Evolutionary conservation across 371 early-diverging fungal genomes (phyloP), one percentile per base, ranked within the genome.

Genomic region (Phascolomyces articulosus): DNA sequence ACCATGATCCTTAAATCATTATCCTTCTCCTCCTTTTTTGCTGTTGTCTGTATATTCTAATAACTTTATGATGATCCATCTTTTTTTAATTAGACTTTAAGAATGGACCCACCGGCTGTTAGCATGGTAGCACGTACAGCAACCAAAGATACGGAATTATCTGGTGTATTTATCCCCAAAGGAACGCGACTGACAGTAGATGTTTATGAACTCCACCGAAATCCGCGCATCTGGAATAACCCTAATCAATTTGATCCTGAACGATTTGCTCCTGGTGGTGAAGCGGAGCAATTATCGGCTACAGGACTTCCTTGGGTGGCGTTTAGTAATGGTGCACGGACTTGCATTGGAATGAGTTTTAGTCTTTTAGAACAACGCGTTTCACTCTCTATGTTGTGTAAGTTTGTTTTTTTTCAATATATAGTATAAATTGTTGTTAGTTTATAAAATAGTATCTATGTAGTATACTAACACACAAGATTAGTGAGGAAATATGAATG

Each of bases 281-380:
- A 67, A 28, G 49, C 58, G 10, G 67, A 64, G 11, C 74, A 73
- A 28, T 24, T 47, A 57, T 21, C 54, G 1, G 58, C 20, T 4
- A 58, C 21, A 11, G 66, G 66, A 4, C 20, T 65, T n/a, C 69
- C 80, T 8, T 87, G 78, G 78, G 53, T 79, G 8, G 84, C 87
- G 20, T 87, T 87, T 59, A 72, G 80, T 55, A 69, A 75, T 47
- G 87, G 87, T 9, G 54, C 73, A 7, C 79, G 87, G 40, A 74
- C 81, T 61, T 87, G 89, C 53, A 72, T 86, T 55, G 89, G 86
- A 26, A 75, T 80, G 73, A 79, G 85, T 48, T 87, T 89, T 60
- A 81, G 85, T 3, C 64, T 87, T 58, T 65, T 77, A 13, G 82
- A 84, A 34, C 87, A 86, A 69, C 78, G 84, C n/a, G 71, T 86